Evolutionary conservation across 2,329 filamentous ascomycete species (phyloP).

Genomic region (Claviceps sp.): DNA sequence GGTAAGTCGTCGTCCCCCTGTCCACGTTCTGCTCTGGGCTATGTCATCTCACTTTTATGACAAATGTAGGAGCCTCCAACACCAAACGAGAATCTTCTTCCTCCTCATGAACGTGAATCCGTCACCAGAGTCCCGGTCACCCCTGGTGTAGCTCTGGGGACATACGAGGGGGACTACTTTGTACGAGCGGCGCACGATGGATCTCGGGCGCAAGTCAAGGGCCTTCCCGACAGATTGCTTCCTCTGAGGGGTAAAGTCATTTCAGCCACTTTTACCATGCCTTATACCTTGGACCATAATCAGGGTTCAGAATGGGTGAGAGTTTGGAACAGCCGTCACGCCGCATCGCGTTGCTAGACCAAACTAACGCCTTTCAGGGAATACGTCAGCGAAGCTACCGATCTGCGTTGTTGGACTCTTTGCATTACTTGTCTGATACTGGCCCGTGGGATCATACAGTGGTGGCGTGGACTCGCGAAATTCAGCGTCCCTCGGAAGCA

Average conservation of each 20-base stretch:
- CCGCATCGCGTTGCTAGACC: neutral
- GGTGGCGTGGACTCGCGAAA: constrained; percentile 89
- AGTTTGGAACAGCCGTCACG: neutral
- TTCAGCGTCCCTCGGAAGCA: constrained; percentile 26
- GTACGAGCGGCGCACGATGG: neutral
- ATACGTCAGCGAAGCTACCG: constrained; percentile 52
- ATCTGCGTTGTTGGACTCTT: constrained; percentile 82
- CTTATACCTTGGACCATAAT: constrained; percentile 1
- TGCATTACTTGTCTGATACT: constrained; percentile 70
- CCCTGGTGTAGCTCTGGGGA: constrained; percentile 4
- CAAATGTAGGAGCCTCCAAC: neutral
- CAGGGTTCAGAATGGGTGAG: constrained; percentile 2
- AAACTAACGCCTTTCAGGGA: neutral
- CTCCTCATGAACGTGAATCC: constrained; percentile 3
- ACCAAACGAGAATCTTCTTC: constrained; percentile 2
- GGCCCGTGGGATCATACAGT: constrained; percentile 81
- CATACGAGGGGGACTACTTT: constrained; percentile 5
- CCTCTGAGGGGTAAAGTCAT: neutral
- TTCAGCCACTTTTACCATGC: constrained; percentile 4
- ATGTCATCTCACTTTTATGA: neutral
- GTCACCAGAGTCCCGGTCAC: constrained; percentile 4
- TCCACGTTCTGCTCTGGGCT: too few relatives aligned
- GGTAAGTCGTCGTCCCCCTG: neutral
- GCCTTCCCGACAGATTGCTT: neutral
- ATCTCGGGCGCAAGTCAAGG: neutral